Evolutionary conservation across 2,329 filamentous ascomycete genomes (phyloP), one percentile per base, ranked within the genome.

Genomic region (Lecanosticta acicola): DNA sequence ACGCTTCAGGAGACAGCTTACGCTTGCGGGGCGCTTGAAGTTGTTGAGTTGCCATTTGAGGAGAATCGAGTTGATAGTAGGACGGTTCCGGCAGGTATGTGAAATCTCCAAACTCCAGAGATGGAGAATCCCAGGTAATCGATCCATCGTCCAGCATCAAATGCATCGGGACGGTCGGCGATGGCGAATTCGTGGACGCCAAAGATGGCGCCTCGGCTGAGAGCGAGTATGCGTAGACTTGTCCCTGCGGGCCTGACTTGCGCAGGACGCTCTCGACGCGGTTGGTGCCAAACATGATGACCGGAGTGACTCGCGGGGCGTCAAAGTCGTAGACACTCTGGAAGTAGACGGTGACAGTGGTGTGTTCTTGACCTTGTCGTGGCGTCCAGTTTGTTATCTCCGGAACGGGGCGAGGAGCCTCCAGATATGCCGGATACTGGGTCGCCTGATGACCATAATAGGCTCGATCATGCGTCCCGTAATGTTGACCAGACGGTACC

Each of bases 241-340:
- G 77, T 55, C 77, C 68, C 74, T 63, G 71, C 69, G 71, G 70
- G 73, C 63, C 45, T 3, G 58, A 58, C 62, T 83, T 83, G 37
- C 79, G 75, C 18, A 89, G 73, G 45, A 82, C 76, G 47, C 82
- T 82, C 44, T 79, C 74, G 65, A 82, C 84, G 65, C 83, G 82
- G 59, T 85, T 80, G n/a, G 78, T 75, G n/a, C 87, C 88, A 66
- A 95, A 94, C 38, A 83, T 77, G 44, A 95, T 68, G 59, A 87
- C 81, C 62, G 71, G 51, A 21, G 53, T 58, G 14, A 62, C 60
- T 49, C 57, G 59, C 72, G 76, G 48, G 74, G 76, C 66, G 82
- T 77, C 46, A 49, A 94, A 69, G 61, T 94, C 84, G 69, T 86
- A 87, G 49, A 83, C 77, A 35, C 85, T 84, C 42, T 83, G 81